Conservation (phyloP, 78 protist species). For the Dictyostelium citrinum region DNA sequence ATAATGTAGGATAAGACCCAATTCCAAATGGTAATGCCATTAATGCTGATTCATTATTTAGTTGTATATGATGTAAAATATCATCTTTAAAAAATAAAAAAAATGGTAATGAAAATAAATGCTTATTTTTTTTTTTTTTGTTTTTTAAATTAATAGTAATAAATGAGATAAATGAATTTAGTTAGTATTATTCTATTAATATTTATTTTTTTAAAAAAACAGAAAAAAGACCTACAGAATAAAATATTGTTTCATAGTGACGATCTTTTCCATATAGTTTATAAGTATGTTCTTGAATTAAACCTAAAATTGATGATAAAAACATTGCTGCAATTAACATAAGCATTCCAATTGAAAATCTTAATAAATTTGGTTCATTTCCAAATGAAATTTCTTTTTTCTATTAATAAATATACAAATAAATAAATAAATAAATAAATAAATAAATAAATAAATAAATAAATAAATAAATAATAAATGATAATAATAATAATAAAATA, state of each 20-base stretch:
- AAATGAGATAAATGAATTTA: no score
- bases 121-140: no score
- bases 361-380: background rate
- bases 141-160: background rate
- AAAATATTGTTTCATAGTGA: constrained; percentile 54
- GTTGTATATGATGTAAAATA: background rate
- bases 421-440: no score
- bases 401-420: background rate
- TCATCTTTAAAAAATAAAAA: constrained; percentile 44
- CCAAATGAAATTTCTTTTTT: constrained; percentile 7
- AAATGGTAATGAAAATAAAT: constrained; percentile 67
- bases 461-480: no score
- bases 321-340: constrained; percentile 77
- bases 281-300: constrained; percentile 69
- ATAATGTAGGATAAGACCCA: constrained; percentile 10
- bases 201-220: no score
- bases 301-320: constrained; percentile 58
- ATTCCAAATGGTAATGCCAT: constrained; percentile 12
- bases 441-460: no score
- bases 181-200: no score
- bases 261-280: constrained; percentile 46
- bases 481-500: no score
- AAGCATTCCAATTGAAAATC: constrained; percentile 42
- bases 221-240: constrained; percentile 22
- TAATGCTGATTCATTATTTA: constrained; percentile 40